Conservation (phyloP, 176 grass and related monocot species). For the Panicum miliaceum region DNA sequence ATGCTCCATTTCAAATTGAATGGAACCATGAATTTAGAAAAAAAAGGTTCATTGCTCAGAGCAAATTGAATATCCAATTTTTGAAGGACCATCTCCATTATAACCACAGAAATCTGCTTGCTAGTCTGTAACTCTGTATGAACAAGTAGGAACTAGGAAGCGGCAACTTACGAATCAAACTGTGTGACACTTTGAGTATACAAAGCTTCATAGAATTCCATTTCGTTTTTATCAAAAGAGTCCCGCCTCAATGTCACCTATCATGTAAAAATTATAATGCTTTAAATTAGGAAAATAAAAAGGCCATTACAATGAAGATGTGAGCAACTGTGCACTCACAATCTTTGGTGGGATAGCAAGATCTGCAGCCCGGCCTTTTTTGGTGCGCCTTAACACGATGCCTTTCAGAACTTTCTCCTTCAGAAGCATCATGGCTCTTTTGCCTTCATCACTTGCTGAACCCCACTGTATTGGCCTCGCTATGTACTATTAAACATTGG, state of each 20-base stretch:
- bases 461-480: constrained; percentile 63
- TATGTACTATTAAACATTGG: constrained; percentile 67
- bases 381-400: constrained; percentile 89
- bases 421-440: constrained; percentile 74
- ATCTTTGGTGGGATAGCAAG: constrained; percentile 85
- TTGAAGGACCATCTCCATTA: constrained; percentile 14
- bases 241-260: constrained; percentile 91
- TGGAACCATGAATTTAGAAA: constrained; percentile 16
- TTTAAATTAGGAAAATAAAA: not conserved
- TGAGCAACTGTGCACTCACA: constrained; percentile 49
- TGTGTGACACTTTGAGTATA: constrained; percentile 90
- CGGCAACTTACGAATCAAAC: constrained; percentile 85
- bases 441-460: constrained; percentile 42
- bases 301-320: not conserved
- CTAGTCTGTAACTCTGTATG: constrained; percentile 26
- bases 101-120: constrained; percentile 6
- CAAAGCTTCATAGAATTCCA: constrained; percentile 96
- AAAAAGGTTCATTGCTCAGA: not conserved
- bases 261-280: constrained; percentile 31
- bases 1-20: not conserved
- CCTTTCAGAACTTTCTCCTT: constrained; percentile 88
- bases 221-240: constrained; percentile 77
- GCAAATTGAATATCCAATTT: constrained; percentile 29
- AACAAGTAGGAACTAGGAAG: constrained; percentile 28
- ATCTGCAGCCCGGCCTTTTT: constrained; percentile 91